These are phyloP conservation scores for Biscutella laevigata DNA, from an alignment of 441 rosid species.

Conservation along the genomic window DNA sequence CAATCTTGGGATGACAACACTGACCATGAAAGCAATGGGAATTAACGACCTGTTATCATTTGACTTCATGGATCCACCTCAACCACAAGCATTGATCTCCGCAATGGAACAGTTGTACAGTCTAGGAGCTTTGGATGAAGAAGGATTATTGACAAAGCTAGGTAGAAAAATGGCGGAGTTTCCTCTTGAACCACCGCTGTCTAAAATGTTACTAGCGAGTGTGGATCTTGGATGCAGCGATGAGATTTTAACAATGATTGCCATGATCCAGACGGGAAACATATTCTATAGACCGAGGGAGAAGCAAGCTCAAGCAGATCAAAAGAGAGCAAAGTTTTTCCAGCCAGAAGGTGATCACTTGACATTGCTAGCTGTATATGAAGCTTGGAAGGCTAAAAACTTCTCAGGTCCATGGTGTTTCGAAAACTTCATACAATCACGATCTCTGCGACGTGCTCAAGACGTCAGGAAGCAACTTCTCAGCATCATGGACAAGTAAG, in stretches of 20 bases:
- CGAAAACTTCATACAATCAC: slow-evolving; percentile 75
- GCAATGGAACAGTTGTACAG: slow-evolving; percentile 87
- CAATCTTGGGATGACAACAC: slow-evolving; percentile 58
- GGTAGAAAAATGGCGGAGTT: slow-evolving; percentile 92
- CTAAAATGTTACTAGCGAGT: slow-evolving; percentile 83
- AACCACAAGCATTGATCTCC: slow-evolving; percentile 75
- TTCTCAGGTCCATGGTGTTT: slow-evolving; percentile 89
- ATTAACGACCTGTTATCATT: slow-evolving; percentile 74
- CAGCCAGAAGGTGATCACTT: slow-evolving; percentile 90
- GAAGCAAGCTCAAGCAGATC: slow-evolving; percentile 89
- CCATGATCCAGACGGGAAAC: slow-evolving; percentile 83
- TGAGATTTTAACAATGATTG: slow-evolving; percentile 73
- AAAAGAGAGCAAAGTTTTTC: slow-evolving; percentile 78
- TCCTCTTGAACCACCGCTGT: slow-evolving; percentile 83
- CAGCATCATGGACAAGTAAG: slow-evolving; percentile 85
- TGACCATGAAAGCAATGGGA: slow-evolving; percentile 83
- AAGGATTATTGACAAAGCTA: slow-evolving; percentile 73
- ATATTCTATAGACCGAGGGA: slow-evolving; percentile 84
- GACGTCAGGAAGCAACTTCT: slow-evolving; percentile 87
- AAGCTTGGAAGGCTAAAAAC: slow-evolving; percentile 87
- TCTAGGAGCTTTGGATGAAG: slow-evolving; percentile 79
- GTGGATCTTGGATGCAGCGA: slow-evolving; percentile 88
- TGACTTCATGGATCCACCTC: slow-evolving; percentile 88
- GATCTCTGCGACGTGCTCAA: slow-evolving; percentile 75
- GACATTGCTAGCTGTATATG: slow-evolving; percentile 78